phyloP scores from a whole-genome alignment of 352 stramenopile genomes.

The Plasmopara muralis region DNA sequence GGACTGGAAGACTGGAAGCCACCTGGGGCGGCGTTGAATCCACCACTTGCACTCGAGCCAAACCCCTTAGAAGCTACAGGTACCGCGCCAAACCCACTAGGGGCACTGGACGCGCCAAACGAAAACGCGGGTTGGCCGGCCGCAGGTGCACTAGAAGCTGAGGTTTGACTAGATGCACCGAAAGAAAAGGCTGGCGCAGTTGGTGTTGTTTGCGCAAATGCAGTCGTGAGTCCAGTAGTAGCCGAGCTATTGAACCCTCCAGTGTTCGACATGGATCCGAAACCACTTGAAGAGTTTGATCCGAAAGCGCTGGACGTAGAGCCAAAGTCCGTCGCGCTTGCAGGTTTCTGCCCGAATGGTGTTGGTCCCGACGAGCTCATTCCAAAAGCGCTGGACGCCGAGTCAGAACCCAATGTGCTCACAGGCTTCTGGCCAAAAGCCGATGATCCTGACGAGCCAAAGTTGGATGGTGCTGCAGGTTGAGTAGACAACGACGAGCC shows the following conservation, averaged over 20 bases:
- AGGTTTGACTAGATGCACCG: constrained; percentile 24
- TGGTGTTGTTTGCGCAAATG: constrained; percentile 28
- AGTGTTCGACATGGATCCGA: constrained; percentile 24
- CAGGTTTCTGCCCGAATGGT: constrained; percentile 24
- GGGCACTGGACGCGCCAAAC: constrained; percentile 26
- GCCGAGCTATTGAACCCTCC: constrained; percentile 27
- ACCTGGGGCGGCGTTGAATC: constrained; percentile 15
- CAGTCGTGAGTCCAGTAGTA: constrained; percentile 17
- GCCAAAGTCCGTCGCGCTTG: constrained; percentile 36
- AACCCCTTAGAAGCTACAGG: constrained; percentile 29
- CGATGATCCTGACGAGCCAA: constrained; percentile 21
- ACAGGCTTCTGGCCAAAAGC: constrained; percentile 25
- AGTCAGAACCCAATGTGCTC: constrained; percentile 35
- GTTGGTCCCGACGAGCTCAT: constrained; percentile 24
- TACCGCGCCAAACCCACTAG: constrained; percentile 22
- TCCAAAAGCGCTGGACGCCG: constrained; percentile 20
- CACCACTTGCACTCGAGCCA: constrained; percentile 17
- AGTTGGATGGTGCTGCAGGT: constrained; percentile 20
- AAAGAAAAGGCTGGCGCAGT: constrained; percentile 37
- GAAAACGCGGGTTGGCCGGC: constrained; percentile 26
- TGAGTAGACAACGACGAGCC: constrained; percentile 19
- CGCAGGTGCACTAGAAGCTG: constrained; percentile 19
- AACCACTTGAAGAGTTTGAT: constrained; percentile 21
- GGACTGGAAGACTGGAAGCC: constrained; percentile 33
- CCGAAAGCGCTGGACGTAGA: constrained; percentile 30